phyloP scores from a whole-genome alignment of 805 yeast genomes.

The Schwanniomyces sp. region DNA sequence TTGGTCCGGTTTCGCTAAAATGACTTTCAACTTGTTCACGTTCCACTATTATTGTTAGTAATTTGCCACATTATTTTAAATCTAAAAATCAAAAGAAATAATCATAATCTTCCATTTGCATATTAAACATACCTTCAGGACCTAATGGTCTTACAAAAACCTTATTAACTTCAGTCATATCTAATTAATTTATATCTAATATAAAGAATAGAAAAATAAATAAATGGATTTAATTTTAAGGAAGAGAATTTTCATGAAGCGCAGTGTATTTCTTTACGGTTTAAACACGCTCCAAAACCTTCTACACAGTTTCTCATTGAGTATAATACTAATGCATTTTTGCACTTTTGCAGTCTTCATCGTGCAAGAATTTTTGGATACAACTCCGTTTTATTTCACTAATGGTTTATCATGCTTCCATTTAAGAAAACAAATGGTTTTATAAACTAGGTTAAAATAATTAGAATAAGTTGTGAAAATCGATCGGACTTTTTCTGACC shows the following conservation, averaged over 20 bases:
- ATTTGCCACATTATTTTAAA: not conserved
- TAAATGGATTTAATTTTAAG: not conserved
- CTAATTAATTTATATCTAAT: not conserved
- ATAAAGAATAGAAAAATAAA: not conserved
- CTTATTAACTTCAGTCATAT: constrained; percentile 24
- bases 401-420: too few relatives aligned
- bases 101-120: not conserved
- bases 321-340: not conserved
- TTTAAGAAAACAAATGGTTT: too few relatives aligned
- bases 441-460: too few relatives aligned
- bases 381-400: too few relatives aligned
- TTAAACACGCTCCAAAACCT: not conserved
- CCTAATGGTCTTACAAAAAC: constrained; percentile 65
- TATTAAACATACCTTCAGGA: constrained; percentile 40
- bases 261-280: not conserved
- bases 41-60: constrained; percentile 25
- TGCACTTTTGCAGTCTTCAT: too few relatives aligned
- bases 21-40: constrained; percentile 65
- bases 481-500: too few relatives aligned
- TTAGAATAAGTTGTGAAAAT: too few relatives aligned
- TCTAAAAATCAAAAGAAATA: not conserved
- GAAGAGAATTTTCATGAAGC: not conserved
- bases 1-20: constrained; percentile 64
- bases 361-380: too few relatives aligned
- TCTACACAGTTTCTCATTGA: not conserved